Evolutionary conservation across 257 asterid genomes (phyloP).

Genomic region (Plectranthus barbatus): DNA sequence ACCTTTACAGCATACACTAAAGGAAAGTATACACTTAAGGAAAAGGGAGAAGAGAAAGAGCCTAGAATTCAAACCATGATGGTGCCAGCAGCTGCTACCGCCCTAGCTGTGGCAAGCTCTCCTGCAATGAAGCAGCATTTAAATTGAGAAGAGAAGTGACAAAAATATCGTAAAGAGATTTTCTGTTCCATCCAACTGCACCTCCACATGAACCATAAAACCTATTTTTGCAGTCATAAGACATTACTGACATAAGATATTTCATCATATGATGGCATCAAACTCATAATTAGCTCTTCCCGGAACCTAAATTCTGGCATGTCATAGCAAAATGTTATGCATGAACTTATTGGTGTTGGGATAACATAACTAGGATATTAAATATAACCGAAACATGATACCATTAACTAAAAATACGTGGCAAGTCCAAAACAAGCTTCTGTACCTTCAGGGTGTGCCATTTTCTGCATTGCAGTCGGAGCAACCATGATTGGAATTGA

Average conservation of each 20-base stretch:
- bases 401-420: too few species aligned
- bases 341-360: too few species aligned
- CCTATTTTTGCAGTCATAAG: too few species aligned
- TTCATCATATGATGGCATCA: too few species aligned
- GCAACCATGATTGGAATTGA: slow-evolving; percentile 95
- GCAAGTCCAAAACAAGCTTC: neutral
- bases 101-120: slow-evolving; percentile 79
- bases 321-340: too few species aligned
- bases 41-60: neutral
- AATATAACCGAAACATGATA: neutral
- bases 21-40: neutral
- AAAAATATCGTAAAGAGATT: neutral
- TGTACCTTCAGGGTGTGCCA: slow-evolving; percentile 89
- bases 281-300: too few species aligned
- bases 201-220: neutral
- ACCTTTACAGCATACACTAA: neutral
- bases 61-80: slow-evolving; percentile 46
- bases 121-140: slow-evolving; percentile 38
- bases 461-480: slow-evolving; percentile 89
- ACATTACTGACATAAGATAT: too few species aligned
- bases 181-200: neutral
- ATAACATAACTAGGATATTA: too few species aligned
- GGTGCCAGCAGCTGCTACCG: slow-evolving; percentile 72
- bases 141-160: slow-evolving; percentile 5
- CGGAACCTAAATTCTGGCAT: too few species aligned